phyloP scores from a whole-genome alignment of 176 grass and related monocot species.

The Oryza brachyantha region DNA sequence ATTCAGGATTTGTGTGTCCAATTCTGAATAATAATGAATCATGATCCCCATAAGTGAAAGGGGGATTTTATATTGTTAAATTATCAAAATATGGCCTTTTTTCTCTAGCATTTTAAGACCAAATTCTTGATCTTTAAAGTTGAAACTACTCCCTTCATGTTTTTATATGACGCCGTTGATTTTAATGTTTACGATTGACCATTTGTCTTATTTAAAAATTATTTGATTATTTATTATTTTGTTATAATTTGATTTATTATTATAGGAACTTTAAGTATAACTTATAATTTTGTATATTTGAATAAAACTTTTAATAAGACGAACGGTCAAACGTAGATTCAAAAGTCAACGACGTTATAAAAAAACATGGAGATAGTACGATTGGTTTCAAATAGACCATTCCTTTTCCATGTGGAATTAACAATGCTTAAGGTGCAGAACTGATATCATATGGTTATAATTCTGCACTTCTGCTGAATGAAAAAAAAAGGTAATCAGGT shows the following conservation, averaged over 20 bases:
- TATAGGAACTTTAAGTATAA: too few relatives aligned
- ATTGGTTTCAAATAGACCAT: neutral
- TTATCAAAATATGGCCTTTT: neutral
- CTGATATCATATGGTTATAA: neutral
- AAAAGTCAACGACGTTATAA: too few relatives aligned
- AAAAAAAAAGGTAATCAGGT: neutral
- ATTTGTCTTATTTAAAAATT: too few relatives aligned
- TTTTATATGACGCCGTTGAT: too few relatives aligned
- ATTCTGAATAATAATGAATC: neutral
- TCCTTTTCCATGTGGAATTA: neutral
- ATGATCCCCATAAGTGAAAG: neutral
- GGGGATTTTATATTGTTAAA: neutral
- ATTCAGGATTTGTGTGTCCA: neutral
- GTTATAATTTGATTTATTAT: too few relatives aligned
- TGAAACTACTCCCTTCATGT: too few relatives aligned
- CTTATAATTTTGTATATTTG: too few relatives aligned
- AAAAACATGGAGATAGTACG: too few relatives aligned
- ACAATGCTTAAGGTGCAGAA: neutral
- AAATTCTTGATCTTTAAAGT: neutral
- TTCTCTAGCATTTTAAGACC: neutral
- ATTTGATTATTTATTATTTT: too few relatives aligned
- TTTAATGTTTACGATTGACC: too few relatives aligned
- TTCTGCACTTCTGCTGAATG: neutral
- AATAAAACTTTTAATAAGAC: too few relatives aligned
- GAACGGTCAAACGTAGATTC: too few relatives aligned